Evolutionary conservation across 768 basidiomycete genomes (phyloP).

Genomic region (Tylopilus sp.): DNA sequence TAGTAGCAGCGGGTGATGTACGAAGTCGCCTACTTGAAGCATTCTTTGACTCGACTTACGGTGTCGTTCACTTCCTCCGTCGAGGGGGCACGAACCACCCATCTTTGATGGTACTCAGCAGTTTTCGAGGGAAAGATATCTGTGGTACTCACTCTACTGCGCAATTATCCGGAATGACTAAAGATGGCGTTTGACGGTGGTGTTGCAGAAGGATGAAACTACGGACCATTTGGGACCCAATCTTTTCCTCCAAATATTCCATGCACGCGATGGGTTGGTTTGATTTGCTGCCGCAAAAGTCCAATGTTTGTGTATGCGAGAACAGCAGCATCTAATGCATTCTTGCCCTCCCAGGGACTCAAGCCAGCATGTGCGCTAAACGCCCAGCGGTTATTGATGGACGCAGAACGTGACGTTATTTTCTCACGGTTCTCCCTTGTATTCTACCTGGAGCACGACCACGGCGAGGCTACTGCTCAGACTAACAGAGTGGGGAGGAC

Average conservation of each 20-base stretch:
- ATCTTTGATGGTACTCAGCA: constrained; percentile 36
- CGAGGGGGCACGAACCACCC: constrained; percentile 70
- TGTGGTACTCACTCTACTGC: constrained; percentile 55
- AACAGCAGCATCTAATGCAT: constrained; percentile 85
- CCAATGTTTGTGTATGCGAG: too few species aligned
- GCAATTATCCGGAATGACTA: constrained; percentile 82
- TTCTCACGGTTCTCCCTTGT: constrained; percentile 66
- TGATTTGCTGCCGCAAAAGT: constrained; percentile 76
- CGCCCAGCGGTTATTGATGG: too few species aligned
- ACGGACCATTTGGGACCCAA: constrained; percentile 70
- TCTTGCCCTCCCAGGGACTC: constrained; percentile 82
- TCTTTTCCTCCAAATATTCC: constrained; percentile 74
- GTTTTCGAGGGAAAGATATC: neutral
- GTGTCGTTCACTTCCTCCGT: constrained; percentile 57
- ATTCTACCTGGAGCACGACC: constrained; percentile 58
- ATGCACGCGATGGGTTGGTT: constrained; percentile 74
- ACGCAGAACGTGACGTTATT: neutral
- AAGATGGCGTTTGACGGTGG: neutral
- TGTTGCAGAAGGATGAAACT: neutral
- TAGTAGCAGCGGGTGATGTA: neutral
- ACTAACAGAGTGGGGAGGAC: constrained; percentile 65
- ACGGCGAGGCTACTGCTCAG: constrained; percentile 64
- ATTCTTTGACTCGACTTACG: constrained; percentile 58
- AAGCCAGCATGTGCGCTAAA: constrained; percentile 78
- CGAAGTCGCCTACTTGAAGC: constrained; percentile 57